Base-by-base conservation (phyloP, 129 eudicot species). In the Heracleum sosnowskyi region DNA sequence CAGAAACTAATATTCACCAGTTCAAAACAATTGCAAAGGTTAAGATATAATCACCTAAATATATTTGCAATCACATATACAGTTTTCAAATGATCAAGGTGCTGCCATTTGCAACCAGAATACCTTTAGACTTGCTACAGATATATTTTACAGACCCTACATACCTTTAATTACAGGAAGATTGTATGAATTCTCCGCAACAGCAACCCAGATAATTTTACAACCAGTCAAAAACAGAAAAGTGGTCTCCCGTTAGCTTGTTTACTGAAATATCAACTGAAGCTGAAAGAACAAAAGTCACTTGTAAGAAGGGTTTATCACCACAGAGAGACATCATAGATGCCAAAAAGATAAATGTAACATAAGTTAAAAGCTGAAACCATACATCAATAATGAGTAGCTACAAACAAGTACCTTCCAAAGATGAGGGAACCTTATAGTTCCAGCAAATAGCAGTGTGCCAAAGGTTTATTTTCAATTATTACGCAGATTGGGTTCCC, bases 111-210 rank as follows among this genome's bases (percentile, higher is more conserved):
- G 68, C 26, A 60, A 60, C 68, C 68, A 60, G 68, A 60, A 60
- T 26, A 46, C 53, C 31, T 44, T 26, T 74, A 74, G 24, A 41
- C 77, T 74, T 74, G 57, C 18, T 28, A 13, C 2, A 33, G 24
- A 74, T 44, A 74, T 22, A 57, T 57, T 26, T 5, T 60, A 11
- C 33, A 3, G 42, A 41, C 33, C 37, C 62, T 28, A 44, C 72
- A 41, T 63, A 78, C 37, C 49, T 82, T 81, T 72, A 40, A 72
- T 36, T 75, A 81, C 85, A 91, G 86, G 97, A 73, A 87, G 91
- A 57, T 91, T 91, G 77, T 87, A 91, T 93, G 91, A 90, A 29
- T 91, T 91, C 80, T 81, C 97, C 0, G 86, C 89, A 34, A 82
- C 86, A 74, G 89, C 91, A 81, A 91, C 93, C 20, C 78, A 84